Base-by-base conservation (phyloP, 2,329 filamentous ascomycete genomes). In the Cytospora chrysosperma region DNA sequence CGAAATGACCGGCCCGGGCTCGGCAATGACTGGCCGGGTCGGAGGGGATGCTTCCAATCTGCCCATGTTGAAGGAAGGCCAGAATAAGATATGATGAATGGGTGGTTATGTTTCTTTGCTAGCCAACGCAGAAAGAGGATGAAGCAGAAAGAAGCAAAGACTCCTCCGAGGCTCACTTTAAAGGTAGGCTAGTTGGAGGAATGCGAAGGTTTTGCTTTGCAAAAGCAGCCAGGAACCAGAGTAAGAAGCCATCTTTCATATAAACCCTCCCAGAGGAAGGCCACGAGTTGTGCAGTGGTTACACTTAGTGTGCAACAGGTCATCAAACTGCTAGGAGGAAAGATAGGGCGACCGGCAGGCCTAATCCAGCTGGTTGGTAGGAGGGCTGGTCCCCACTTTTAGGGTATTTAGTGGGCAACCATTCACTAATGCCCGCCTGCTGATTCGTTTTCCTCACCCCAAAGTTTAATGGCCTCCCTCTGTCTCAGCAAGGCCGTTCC, bases 41-140 rank as follows among this genome's bases (percentile, higher is more conserved):
- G 59, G 67, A 66, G 70, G 72, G 67, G 64, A 62, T 27, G 53
- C 57, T 47, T 65, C 61, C 47, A 47, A 47, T 34, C 59, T 62
- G 63, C 63, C 63, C 63, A 64, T 64, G 17, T 34, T 62, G 49
- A 28, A 17, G 40, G 37, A n/a, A 30, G n/a, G 19, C 17, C 10
- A 21, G 50, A 15, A n/a, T 19, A n/a, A 24, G 12, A 21, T 21
- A 4, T 10, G 9, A 47, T 21, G n/a, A 13, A 47, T 47, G 12
- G 43, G 7, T 47, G n/a, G 40, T 21, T 24, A 4, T 3, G n/a
- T n/a, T 3, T 34, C 32, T 15, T 34, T 34, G n/a, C 32, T 34
- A 34, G 32, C 15, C 32, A 34, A 34, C 32, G 12, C 15, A 15
- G 9, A 15, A 34, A 34, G 32, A 34, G 32, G 15, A 12, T 3